Percentiles rank a stretch among this genome's conserved stretches.
These are phyloP conservation scores for Lasiosphaeria miniovina DNA, from an alignment of 495 filamentous ascomycete genomes.

Conservation along the genomic window DNA sequence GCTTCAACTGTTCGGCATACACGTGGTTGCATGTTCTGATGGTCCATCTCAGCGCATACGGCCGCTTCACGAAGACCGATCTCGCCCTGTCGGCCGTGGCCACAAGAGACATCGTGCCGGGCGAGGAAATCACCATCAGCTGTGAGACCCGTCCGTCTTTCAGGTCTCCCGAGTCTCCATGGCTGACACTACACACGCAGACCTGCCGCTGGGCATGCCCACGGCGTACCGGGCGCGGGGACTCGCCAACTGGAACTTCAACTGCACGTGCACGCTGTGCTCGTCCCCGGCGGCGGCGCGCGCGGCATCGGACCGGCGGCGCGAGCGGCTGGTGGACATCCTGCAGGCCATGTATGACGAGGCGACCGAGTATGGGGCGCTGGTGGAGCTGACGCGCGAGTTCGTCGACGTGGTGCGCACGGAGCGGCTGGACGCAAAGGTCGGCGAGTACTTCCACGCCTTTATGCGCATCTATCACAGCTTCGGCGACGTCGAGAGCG, in stretches of 20 bases:
- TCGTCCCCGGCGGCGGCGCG: constrained; percentile 17
- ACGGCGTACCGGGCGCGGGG: constrained; percentile 21
- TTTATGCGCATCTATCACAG: constrained; percentile 29
- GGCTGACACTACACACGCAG: constrained; percentile 12
- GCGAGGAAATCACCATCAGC: constrained; percentile 39
- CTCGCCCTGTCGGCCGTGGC: constrained; percentile 34
- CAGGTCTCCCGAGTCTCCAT: neutral
- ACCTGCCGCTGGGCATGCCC: constrained; percentile 30
- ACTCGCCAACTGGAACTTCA: constrained; percentile 35
- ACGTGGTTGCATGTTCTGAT: neutral
- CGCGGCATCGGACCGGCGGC: constrained; percentile 26
- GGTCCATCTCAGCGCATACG: constrained; percentile 22
- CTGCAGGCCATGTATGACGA: constrained; percentile 23
- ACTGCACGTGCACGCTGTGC: constrained; percentile 35
- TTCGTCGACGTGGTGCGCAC: constrained; percentile 27
- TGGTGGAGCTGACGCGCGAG: constrained; percentile 25
- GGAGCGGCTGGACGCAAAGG: constrained; percentile 28
- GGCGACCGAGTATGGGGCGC: constrained; percentile 13
- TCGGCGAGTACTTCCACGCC: constrained; percentile 32
- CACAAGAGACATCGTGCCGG: constrained; percentile 30
- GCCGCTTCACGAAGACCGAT: constrained; percentile 25
- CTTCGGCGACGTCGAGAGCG: constrained; percentile 25
- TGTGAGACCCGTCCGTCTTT: constrained; percentile 19
- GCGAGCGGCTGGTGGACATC: constrained; percentile 27
- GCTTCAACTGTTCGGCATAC: too few relatives aligned